Base-by-base conservation (phyloP, 2,329 filamentous ascomycete genomes). In the Pseudocercospora ulei region DNA sequence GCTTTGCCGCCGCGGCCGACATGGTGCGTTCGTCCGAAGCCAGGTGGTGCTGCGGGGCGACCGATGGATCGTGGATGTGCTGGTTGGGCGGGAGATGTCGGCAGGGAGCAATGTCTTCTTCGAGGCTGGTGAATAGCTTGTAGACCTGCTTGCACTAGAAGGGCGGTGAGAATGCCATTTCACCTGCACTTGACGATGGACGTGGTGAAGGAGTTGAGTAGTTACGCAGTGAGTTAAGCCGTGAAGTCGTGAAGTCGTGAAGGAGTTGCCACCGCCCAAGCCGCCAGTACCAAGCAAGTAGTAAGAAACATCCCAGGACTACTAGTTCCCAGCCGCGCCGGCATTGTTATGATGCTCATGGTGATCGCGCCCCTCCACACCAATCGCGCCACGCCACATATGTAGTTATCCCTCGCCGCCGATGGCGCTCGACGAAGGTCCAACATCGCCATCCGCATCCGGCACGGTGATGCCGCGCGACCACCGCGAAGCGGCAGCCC, bases 1-100 rank as follows among this genome's bases (percentile, higher is more conserved):
- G 94, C 41, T 76, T 68, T 27, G 48, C 41, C 35, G 46, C 48
- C 35, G 48, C 33, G 7, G 43, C 38, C 6, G 48, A 41, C 48
- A 50, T 50, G 13, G 18, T 36, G 14, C 27, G 9, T 23, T 2
- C 18, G 18, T 24, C 14, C 25, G 5, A 18, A 16, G 16, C 37
- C 37, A 39, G 17, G 18, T 22, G 20, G 30, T 22, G 11, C 5
- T 22, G 12, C n/a, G 6, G 18, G 9, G 13, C 18, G 3, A 5
- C 3, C 12, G 17, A 12, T 33, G 9, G 18, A 11, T 22, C 12
- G 12, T 17, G 3, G 12, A 4, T 3, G 3, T 18, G 7, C 4
- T 2, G 12, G n/a, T 9, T 2, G 14, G 7, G 9, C 5, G 27
- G 12, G 29, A 20, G 6, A 3, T 12, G n/a, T 4, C n/a, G 13